phyloP scores from a whole-genome alignment of 345 rosid species.

The Aquilaria malaccensis region DNA sequence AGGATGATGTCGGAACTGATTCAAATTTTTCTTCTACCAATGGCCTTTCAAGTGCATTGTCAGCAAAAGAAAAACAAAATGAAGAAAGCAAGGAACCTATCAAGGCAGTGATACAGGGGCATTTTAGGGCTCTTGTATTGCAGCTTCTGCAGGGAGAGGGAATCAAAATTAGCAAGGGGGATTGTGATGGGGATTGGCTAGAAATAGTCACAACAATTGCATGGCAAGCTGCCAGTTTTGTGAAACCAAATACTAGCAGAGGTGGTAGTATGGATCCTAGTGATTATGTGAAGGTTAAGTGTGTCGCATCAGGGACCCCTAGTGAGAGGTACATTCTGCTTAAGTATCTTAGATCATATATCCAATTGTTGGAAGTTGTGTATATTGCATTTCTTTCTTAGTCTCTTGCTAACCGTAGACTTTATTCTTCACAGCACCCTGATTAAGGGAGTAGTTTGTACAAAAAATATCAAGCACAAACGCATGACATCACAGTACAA shows the following conservation, averaged over 20 bases:
- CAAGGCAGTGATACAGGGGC: constrained; percentile 65
- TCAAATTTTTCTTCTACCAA: constrained; percentile 61
- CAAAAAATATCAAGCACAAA: constrained; percentile 96
- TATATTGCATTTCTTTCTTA: background rate
- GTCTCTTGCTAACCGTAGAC: constrained; percentile 2
- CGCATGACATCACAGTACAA: constrained; percentile 98
- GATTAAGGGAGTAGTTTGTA: constrained; percentile 86
- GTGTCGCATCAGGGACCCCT: constrained; percentile 84
- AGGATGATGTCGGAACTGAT: constrained; percentile 76
- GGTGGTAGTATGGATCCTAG: constrained; percentile 99
- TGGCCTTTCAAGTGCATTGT: constrained; percentile 62
- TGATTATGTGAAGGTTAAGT: constrained; percentile 90
- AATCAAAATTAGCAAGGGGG: constrained; percentile 42
- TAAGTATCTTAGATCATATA: constrained; percentile 1
- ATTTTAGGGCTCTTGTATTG: constrained; percentile 95
- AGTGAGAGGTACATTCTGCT: constrained; percentile 57
- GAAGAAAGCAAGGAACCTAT: constrained; percentile 70
- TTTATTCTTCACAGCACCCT: constrained; percentile 46
- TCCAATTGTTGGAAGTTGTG: background rate
- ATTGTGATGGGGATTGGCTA: constrained; percentile 59
- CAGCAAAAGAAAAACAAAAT: constrained; percentile 57
- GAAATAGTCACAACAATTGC: constrained; percentile 73
- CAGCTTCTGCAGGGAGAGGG: constrained; percentile 80
- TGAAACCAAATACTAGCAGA: constrained; percentile 92
- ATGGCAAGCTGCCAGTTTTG: constrained; percentile 94